These are phyloP conservation scores for Croton laevigatus DNA, from an alignment of 441 rosid genomes.

Conservation along the genomic window DNA sequence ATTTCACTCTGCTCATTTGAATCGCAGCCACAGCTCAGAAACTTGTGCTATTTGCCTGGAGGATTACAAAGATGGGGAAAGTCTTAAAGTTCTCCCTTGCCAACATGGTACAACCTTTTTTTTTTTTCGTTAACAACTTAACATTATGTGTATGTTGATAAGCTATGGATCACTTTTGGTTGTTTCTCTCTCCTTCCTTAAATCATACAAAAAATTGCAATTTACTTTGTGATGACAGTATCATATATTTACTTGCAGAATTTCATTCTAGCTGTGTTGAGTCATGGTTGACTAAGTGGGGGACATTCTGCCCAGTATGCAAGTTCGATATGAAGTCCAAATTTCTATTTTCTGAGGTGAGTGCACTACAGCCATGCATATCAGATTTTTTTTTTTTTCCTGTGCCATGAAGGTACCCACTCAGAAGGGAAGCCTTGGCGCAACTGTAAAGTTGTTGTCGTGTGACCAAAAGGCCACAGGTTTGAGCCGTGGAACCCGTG, in stretches of 20 bases:
- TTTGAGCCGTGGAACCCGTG: too few relatives aligned
- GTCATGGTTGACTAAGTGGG: constrained; percentile 80
- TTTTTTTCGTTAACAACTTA: neutral
- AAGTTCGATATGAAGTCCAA: constrained; percentile 58
- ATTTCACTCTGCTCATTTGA: constrained; percentile 34
- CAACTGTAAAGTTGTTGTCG: too few relatives aligned
- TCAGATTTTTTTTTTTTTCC: neutral
- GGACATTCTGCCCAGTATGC: constrained; percentile 76
- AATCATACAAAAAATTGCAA: neutral
- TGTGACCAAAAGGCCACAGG: too few relatives aligned
- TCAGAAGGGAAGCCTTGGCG: too few relatives aligned
- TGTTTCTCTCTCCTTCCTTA: neutral
- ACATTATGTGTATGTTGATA: neutral
- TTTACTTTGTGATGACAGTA: neutral
- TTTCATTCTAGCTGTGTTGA: constrained; percentile 69
- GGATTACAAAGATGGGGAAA: constrained; percentile 67
- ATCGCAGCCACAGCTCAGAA: constrained; percentile 38
- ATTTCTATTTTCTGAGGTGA: constrained; percentile 44
- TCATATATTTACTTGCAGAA: constrained; percentile 36
- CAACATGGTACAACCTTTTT: constrained; percentile 49
- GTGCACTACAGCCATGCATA: constrained; percentile 8
- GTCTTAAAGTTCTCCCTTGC: constrained; percentile 66
- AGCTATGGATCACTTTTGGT: neutral
- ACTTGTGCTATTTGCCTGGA: constrained; percentile 81
- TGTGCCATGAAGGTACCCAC: constrained; percentile 4